Conservation (phyloP, 1,284 basidiomycete species). For the Malassezia restricta region DNA sequence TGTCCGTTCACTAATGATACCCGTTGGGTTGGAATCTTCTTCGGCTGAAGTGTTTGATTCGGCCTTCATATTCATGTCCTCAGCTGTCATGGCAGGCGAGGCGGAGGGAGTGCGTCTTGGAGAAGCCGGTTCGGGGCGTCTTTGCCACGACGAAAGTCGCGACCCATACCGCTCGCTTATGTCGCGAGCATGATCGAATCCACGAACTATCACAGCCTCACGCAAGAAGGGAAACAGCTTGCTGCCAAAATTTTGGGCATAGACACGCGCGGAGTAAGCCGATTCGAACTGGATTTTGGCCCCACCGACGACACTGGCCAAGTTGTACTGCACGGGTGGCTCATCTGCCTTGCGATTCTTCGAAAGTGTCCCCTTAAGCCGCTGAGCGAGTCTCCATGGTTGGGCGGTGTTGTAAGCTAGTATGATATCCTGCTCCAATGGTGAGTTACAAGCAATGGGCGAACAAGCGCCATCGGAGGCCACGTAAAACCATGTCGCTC, state of each 20-base stretch:
- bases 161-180: slow-evolving; percentile 4
- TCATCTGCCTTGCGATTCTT: slow-evolving; percentile 19
- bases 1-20: slow-evolving; percentile 4
- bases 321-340: slow-evolving; percentile 16
- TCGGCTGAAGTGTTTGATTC: background rate
- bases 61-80: background rate
- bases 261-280: slow-evolving; percentile 44
- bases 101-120: background rate
- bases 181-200: slow-evolving; percentile 28
- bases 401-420: slow-evolving; percentile 41
- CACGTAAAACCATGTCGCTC: slow-evolving; percentile 47
- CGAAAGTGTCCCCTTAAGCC: slow-evolving; percentile 7
- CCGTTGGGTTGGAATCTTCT: background rate
- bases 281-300: slow-evolving; percentile 39
- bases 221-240: slow-evolving; percentile 31
- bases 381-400: slow-evolving; percentile 33
- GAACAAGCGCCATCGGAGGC: slow-evolving; percentile 26
- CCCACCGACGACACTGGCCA: slow-evolving; percentile 34
- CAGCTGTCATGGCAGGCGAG: background rate
- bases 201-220: slow-evolving; percentile 33
- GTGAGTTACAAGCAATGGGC: slow-evolving; percentile 36
- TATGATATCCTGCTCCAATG: slow-evolving; percentile 44
- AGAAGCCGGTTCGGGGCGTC: background rate
- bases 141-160: slow-evolving; percentile 1
- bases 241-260: slow-evolving; percentile 27